Evolutionary conservation across 306 rosid genomes (phyloP), one percentile per base, ranked within the genome.

Genomic region (Vicia villosa): DNA sequence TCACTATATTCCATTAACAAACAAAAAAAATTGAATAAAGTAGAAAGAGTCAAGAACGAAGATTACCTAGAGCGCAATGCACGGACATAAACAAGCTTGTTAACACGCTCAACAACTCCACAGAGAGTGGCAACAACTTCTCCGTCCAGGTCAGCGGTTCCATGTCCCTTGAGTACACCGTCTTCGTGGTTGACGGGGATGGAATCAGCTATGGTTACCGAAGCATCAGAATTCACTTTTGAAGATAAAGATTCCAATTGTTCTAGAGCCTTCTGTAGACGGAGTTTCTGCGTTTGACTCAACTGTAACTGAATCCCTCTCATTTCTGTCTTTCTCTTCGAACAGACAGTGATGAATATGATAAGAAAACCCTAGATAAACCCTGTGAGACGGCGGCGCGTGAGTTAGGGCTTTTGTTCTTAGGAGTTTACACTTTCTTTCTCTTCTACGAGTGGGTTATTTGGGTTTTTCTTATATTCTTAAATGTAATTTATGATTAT

Each of bases 31-130:
- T 1, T 38, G 13, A 58, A 65, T 57, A 4, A 56, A 3, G 10
- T 21, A 5, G 4, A 63, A 5, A 5, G n/a, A 40, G 17, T 21
- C 4, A 3, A 20, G 68, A 41, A 70, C 34, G 0, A 38, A n/a
- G 15, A 63, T 7, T 80, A 88, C 97, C 89, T 82, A 38, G 98
- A 76, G 42, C 96, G 93, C 56, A 90, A 72, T 0, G 88, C 13
- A 37, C 96, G 96, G 16, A 94, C 96, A 77, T 90, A 94, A 30
- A 91, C 91, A 21, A 94, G 97, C 85, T 93, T 93, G 77, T 88
- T 90, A 20, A 93, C 91, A 1, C 98, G 91, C 86, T 90, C 94
- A 0, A 93, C 91, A 17, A 93, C 81, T 0, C 97, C 98, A 37
- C 98, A 90, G 63, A 90, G 47, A 9, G 96, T 87, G 68, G 98